A percentile compares a stretch with the other conserved stretches of the same genome.
These are phyloP conservation scores for Boletales sp. DNA, from an alignment of 768 basidiomycete species.

Conservation along the genomic window DNA sequence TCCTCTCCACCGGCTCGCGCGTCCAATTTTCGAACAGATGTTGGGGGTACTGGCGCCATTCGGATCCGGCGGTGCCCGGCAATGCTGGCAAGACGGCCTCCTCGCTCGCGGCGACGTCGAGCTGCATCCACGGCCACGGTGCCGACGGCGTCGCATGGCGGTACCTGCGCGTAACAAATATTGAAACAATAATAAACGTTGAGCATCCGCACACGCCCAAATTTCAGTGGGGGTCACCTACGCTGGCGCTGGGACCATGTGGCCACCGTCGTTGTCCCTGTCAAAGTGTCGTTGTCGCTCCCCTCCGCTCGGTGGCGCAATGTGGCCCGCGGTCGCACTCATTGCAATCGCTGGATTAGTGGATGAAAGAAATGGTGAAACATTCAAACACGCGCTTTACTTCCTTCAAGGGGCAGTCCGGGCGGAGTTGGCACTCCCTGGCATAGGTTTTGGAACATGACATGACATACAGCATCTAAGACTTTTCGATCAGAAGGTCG, in stretches of 20 bases:
- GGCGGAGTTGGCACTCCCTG: too few relatives aligned
- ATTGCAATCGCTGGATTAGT: background rate
- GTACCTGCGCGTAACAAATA: conserved; percentile 12
- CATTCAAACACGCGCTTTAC: background rate
- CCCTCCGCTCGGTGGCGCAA: background rate
- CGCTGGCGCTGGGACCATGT: conserved; percentile 20
- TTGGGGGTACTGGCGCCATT: conserved; percentile 47
- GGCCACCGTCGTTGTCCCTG: background rate
- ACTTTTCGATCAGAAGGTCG: conserved; percentile 15
- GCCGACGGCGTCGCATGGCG: conserved; percentile 37
- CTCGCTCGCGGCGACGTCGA: conserved; percentile 16
- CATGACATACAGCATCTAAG: background rate
- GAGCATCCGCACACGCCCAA: background rate
- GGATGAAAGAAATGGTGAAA: background rate
- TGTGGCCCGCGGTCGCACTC: background rate
- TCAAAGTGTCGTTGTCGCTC: background rate
- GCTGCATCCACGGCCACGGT: conserved; percentile 40
- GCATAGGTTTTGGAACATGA: background rate
- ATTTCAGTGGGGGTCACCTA: conserved; percentile 8
- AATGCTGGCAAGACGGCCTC: background rate
- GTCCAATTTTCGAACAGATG: conserved; percentile 55
- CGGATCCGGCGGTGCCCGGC: background rate
- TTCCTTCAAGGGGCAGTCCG: background rate
- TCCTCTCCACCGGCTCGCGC: conserved; percentile 34
- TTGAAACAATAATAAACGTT: background rate